These are phyloP conservation scores for Porcisia deanei DNA, from an alignment of 208 protist species.

Conservation along the genomic window DNA sequence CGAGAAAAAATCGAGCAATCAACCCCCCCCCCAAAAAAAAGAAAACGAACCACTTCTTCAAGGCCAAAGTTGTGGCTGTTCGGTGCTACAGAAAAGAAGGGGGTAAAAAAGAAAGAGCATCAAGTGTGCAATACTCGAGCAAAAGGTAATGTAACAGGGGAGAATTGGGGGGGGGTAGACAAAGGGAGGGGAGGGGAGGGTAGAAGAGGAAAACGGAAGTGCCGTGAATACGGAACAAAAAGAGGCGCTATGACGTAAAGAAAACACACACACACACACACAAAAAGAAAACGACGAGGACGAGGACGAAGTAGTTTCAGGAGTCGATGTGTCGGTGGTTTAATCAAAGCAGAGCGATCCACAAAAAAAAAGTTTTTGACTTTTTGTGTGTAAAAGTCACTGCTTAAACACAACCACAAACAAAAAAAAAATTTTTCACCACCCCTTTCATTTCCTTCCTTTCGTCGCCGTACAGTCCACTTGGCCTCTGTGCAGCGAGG, in stretches of 20 bases:
- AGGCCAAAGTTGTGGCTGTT: too few species aligned
- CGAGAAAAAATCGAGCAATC: constrained; percentile 1
- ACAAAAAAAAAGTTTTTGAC: too few species aligned
- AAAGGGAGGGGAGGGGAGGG: background rate
- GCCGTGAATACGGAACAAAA: too few species aligned
- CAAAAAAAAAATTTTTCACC: background rate
- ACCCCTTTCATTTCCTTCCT: constrained; percentile 25
- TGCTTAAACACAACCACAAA: too few species aligned
- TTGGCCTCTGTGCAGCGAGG: constrained; percentile 53
- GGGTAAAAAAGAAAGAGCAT: background rate
- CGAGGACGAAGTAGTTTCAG: too few species aligned
- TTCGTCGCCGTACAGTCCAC: constrained; percentile 26
- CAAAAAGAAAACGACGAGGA: too few species aligned
- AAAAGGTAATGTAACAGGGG: too few species aligned
- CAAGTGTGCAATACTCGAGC: too few species aligned
- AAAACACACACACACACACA: too few species aligned
- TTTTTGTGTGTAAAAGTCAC: too few species aligned
- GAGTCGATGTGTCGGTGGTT: too few species aligned
- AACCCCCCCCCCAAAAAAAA: background rate
- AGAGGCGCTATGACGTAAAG: background rate
- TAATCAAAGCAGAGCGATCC: too few species aligned
- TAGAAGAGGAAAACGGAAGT: background rate
- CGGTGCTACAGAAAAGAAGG: background rate
- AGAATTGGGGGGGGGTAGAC: background rate
- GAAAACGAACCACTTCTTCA: background rate